Evolutionary conservation across 2,329 filamentous ascomycete species (phyloP), one percentile per base, ranked within the genome.

Genomic region (Drechslerella stenobrocha): DNA sequence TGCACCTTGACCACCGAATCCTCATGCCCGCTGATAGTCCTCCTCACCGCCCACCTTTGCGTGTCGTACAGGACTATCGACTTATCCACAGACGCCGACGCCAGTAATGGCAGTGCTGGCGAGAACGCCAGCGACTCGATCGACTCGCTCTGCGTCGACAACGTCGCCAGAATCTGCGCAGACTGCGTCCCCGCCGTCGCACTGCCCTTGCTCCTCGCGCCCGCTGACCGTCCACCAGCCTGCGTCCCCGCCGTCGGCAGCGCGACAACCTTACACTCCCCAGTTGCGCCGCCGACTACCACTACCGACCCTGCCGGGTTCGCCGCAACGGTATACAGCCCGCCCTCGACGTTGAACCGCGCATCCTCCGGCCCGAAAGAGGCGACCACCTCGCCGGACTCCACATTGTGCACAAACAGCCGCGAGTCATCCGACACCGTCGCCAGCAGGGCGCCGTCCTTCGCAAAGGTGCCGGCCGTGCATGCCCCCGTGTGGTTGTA

Each of bases 1-100:
- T 96, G 90, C 2, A 97, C 85, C 77, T 95, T 92, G 69, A 97
- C 92, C 18, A 98, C 89, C 0, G 89, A 87, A 73, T 87, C 87
- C n/a, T 89, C 88, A 71, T 91, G 76, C 95, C 92, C 0, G 89
- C 91, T 50, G 71, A 97, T 89, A 74, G 90, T 86, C 56, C 89
- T 80, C 52, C 93, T 83, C n/a, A 95, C 84, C 1, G 90, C 88
- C 52, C 88, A 85, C 72, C 93, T 87, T 42, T 87, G 84, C 0
- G 87, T 87, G 77, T 98, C 93, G 75, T 90, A 96, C 1, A 98
- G 82, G 7, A 85, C 88, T 70, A 98, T 91, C 58, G 79, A 87
- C 66, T 87, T 87, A 76, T 88, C 86, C 23, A 88, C 87, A 72
- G 85, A 87, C 35, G 82, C 86, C 1, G 84, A 81, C 3, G 84